Evolutionary conservation across 73 alveolate genomes (phyloP), one percentile per base, ranked within the genome.

Genomic region (Breviolum minutum): DNA sequence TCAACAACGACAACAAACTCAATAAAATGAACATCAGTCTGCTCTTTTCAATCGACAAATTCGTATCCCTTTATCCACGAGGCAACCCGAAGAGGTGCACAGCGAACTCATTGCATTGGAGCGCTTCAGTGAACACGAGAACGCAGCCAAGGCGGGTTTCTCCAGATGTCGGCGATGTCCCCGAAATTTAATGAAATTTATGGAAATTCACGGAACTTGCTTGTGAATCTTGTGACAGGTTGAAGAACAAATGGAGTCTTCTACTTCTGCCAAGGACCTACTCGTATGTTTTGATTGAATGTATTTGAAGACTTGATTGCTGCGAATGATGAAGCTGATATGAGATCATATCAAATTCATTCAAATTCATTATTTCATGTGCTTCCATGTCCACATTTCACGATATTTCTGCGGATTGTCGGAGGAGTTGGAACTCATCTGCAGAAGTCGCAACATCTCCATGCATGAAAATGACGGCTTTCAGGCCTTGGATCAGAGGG

Each of bases 31-130:
- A n/a, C n/a, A 40, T 40, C 54, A 40, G n/a, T n/a, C n/a, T n/a
- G n/a, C n/a, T 40, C 3, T 40, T 40, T 40, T 40, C 54, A 40
- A 40, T 40, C 54, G 54, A 40, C 54, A 40, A 40, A 40, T 40
- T 22, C 6, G 77, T 22, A 22, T 68, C 77, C n/a, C n/a, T 17
- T 68, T 14, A 17, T 22, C n/a, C 24, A 22, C 63, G 63, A 79
- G 87, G 87, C 66, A 79, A 32, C 87, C 87, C 11, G 87, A 79
- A 32, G 87, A 79, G 29, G 27, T 79, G 29, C 87, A 29, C 10
- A 30, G 64, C 29, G 87, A 79, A 22, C 66, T 13, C 27, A n/a
- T 30, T 20, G 87, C 87, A 62, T 26, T 30, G 16, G 87, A 79
- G 87, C 17, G 77, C 8, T 14, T 17, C 17, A 68, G 77, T 22